These are phyloP conservation scores for Chrysanthemum lavandulifolium DNA, from an alignment of 129 eudicot genomes.

Conservation along the genomic window DNA sequence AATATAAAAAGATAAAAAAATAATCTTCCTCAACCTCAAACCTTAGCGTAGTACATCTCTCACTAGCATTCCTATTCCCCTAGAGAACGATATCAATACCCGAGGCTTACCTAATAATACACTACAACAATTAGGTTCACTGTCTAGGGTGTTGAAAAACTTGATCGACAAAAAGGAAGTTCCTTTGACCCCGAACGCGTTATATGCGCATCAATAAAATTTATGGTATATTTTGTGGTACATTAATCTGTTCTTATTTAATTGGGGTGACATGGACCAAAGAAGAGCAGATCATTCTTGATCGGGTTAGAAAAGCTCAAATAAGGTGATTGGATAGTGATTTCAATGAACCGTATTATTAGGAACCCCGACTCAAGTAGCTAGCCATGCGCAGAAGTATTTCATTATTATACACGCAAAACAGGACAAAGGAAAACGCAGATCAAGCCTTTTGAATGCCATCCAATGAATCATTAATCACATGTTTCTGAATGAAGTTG, in stretches of 20 bases:
- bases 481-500: not conserved
- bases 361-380: constrained; percentile 68
- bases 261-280: constrained; percentile 53
- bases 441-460: constrained; percentile 63
- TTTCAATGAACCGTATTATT: constrained; percentile 46
- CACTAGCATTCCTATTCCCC: no score
- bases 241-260: constrained; percentile 11
- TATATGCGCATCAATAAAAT: no score
- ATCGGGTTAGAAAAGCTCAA: constrained; percentile 50
- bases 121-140: no score
- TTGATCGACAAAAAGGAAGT: no score
- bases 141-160: no score
- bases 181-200: no score
- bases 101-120: no score
- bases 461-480: constrained; percentile 34
- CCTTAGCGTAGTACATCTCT: no score
- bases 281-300: constrained; percentile 59
- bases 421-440: constrained; percentile 40
- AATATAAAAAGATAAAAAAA: no score
- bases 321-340: constrained; percentile 63
- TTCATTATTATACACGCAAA: constrained; percentile 33
- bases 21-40: no score
- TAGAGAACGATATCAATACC: no score
- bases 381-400: constrained; percentile 73
- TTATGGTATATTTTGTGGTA: not conserved